Evolutionary conservation across 106 monocot genomes (phyloP).

Genomic region (Phalaenopsis aphrodite): DNA sequence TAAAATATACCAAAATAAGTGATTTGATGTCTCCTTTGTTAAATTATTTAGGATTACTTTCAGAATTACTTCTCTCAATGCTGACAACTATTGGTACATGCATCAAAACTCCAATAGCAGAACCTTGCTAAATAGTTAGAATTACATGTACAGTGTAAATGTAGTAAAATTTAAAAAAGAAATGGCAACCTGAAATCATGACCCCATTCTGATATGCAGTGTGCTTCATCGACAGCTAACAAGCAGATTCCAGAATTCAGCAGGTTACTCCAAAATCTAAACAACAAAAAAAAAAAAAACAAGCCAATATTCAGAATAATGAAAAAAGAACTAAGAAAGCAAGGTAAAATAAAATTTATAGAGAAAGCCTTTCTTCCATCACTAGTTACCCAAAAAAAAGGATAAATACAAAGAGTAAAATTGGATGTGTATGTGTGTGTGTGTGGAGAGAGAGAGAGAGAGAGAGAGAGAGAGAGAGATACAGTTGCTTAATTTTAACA

Average conservation of each 20-base stretch:
- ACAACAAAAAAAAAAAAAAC: not conserved
- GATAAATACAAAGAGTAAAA: not conserved
- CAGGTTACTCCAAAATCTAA: slow-evolving; percentile 87
- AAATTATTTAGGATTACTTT: not conserved
- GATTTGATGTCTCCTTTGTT: not conserved
- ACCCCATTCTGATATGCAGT: slow-evolving; percentile 99
- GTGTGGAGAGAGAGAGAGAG: too few species aligned
- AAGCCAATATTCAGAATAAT: not conserved
- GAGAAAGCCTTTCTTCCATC: not conserved
- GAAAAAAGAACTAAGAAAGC: not conserved
- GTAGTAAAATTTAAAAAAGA: not conserved
- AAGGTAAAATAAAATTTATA: not conserved
- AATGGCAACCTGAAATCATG: slow-evolving; percentile 91
- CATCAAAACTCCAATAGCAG: not conserved
- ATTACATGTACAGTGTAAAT: not conserved
- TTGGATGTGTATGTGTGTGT: too few species aligned
- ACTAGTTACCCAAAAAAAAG: not conserved
- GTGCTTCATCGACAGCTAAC: slow-evolving; percentile 98
- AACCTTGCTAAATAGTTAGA: not conserved
- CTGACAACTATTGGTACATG: not conserved
- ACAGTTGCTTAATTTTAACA: not conserved
- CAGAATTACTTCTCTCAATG: not conserved
- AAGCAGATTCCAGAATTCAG: slow-evolving; percentile 64
- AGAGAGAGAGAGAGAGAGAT: not conserved
- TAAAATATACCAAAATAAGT: not conserved